These are phyloP conservation scores for Trichoderma hamatum DNA, from an alignment of 2,329 filamentous ascomycete genomes.

Conservation along the genomic window DNA sequence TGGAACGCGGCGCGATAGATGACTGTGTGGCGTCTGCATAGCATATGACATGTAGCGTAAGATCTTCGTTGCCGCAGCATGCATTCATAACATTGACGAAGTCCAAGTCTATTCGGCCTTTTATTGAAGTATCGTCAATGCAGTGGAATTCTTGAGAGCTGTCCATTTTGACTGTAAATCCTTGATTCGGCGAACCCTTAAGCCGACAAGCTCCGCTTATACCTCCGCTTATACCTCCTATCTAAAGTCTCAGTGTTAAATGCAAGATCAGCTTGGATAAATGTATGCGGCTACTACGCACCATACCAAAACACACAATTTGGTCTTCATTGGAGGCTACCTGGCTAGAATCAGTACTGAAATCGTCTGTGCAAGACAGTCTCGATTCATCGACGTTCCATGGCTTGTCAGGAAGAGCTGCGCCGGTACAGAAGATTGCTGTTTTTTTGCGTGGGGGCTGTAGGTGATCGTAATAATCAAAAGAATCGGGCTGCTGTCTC, in stretches of 20 bases:
- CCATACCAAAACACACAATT: constrained; percentile 10
- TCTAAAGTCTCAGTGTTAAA: neutral
- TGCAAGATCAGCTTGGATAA: too few relatives aligned
- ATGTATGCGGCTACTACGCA: neutral
- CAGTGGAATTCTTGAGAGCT: neutral
- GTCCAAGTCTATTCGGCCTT: neutral
- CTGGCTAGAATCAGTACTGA: neutral
- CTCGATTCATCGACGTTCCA: neutral
- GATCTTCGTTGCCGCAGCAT: neutral
- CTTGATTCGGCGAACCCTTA: neutral
- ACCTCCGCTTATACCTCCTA: too few relatives aligned
- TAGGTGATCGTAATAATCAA: rapidly evolving
- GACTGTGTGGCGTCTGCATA: neutral
- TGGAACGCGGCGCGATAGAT: neutral
- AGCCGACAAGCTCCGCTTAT: neutral
- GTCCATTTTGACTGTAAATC: neutral
- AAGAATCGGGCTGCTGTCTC: neutral
- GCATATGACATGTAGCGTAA: neutral
- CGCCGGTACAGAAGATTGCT: too few relatives aligned
- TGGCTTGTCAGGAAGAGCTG: neutral
- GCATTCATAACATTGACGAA: neutral
- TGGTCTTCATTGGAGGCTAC: neutral
- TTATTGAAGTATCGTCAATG: neutral
- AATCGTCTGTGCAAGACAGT: neutral
- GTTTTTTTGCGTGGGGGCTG: too few relatives aligned